Base-by-base conservation (phyloP, 2,329 filamentous ascomycete genomes). In the Microsporum ferrugineum region DNA sequence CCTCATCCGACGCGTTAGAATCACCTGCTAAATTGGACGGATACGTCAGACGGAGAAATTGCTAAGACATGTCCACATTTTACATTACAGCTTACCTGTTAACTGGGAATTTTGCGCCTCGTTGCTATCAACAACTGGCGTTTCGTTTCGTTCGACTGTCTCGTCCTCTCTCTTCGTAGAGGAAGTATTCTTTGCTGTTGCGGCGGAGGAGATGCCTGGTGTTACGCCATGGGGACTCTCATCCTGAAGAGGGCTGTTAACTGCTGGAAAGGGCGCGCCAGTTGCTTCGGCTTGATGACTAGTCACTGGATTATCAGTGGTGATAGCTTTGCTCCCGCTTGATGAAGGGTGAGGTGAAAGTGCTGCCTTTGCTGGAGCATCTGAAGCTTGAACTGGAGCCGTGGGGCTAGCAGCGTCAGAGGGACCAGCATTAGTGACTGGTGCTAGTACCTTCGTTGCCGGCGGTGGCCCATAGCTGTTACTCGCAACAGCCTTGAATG, bases 1-100 rank as follows among this genome's bases (percentile, higher is more conserved):
- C 60, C 49, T 66, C 65, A 31, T 70, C 69, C 3, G 68, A 69
- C 10, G 56, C 60, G 23, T 65, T 58, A 7, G 63, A 65, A 39
- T 63, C 62, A 10, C 57, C 59, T 12, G 23, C 63, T 55, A 36
- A 17, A 17, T 36, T 23, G 5, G 7, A 17, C 29, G 7, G n/a
- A 36, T 3, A 55, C 17, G 31, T 55, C n/a, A 55, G 49, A 8
- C 36, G n/a, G 8, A 33, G 6, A 29, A 27, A 34, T 12, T n/a
- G 14, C 2, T n/a, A 3, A 55, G 3, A 12, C n/a, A 55, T n/a
- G 14, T 29, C 2, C 17, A 10, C 17, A 34, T 36, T 49, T 2
- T 12, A 31, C 12, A 55, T 34, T 3, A n/a, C 7, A 17, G 23
- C 49, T 34, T 6, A 55, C 49, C 49, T n/a, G 49, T 17, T 7